These are phyloP conservation scores for Alternaria dauci DNA, from an alignment of 2,329 filamentous ascomycete genomes.

Conservation along the genomic window DNA sequence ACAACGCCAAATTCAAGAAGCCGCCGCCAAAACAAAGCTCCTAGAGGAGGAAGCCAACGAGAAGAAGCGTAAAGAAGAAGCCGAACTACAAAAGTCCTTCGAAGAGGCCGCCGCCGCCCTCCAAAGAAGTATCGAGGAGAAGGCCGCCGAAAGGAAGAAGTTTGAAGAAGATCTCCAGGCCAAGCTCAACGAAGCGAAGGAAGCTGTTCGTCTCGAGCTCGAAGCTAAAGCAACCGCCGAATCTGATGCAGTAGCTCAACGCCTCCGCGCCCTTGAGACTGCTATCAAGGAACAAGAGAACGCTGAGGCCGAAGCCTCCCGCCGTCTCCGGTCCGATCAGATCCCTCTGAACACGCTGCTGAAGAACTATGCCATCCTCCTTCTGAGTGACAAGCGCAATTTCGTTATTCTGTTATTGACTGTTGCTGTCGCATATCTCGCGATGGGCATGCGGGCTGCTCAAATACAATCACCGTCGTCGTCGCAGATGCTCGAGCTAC, in stretches of 20 bases:
- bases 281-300: slow-evolving; percentile 33
- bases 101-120: slow-evolving; percentile 39
- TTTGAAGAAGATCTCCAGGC: slow-evolving; percentile 39
- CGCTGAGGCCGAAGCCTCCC: slow-evolving; percentile 16
- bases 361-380: slow-evolving; percentile 62
- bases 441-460: slow-evolving; percentile 34
- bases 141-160: slow-evolving; percentile 37
- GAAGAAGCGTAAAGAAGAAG: slow-evolving; percentile 37
- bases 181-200: slow-evolving; percentile 45
- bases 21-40: slow-evolving; percentile 39
- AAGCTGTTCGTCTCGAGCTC: slow-evolving; percentile 43
- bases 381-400: slow-evolving; percentile 64
- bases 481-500: slow-evolving; percentile 2
- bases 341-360: slow-evolving; percentile 62
- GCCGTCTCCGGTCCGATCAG: slow-evolving; percentile 41
- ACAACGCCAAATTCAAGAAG: slow-evolving; percentile 44
- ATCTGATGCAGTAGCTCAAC: slow-evolving; percentile 39
- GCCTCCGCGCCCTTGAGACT: slow-evolving; percentile 41
- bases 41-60: slow-evolving; percentile 38
- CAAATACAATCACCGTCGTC: slow-evolving; percentile 15
- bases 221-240: slow-evolving; percentile 42
- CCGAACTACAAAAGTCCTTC: slow-evolving; percentile 36
- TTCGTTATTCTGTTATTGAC: slow-evolving; percentile 59
- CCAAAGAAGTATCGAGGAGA: slow-evolving; percentile 38
- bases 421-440: slow-evolving; percentile 54